Evolutionary conservation across 2,329 filamentous ascomycete species (phyloP).

Genomic region (Pseudocercospora fuligena): DNA sequence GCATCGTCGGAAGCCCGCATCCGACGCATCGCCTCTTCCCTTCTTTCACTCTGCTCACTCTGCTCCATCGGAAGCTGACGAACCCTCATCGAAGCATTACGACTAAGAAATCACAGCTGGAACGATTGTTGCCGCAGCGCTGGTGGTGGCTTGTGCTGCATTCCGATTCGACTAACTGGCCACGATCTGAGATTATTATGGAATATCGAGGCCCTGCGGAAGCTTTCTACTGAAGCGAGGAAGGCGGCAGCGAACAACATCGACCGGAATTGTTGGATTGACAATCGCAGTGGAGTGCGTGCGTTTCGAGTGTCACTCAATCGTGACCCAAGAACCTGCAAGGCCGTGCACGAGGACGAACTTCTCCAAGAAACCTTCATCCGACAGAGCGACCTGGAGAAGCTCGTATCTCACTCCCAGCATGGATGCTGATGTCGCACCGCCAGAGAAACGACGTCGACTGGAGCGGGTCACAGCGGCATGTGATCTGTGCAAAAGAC

Average conservation of each 20-base stretch:
- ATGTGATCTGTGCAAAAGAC: slow-evolving; percentile 52
- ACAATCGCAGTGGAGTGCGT: no score
- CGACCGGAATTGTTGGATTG: no score
- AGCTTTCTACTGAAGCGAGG: not conserved
- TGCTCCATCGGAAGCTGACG: slow-evolving; percentile 2
- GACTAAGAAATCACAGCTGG: no score
- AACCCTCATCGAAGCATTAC: not conserved
- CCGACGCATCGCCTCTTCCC: not conserved
- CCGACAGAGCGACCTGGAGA: not conserved
- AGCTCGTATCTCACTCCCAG: not conserved
- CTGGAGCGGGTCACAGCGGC: slow-evolving; percentile 41
- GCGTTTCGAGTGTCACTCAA: no score
- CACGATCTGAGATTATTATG: not conserved
- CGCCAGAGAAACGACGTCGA: slow-evolving; percentile 28
- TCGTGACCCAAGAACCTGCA: no score
- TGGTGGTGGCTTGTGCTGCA: not conserved
- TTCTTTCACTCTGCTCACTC: not conserved
- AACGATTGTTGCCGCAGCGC: not conserved
- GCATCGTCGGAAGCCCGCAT: not conserved
- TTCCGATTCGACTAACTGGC: not conserved
- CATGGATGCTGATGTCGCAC: not conserved
- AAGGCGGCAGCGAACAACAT: not conserved
- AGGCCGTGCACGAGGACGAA: no score
- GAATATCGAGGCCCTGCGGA: not conserved
- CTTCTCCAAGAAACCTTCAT: not conserved